Conservation (phyloP, 768 basidiomycete genomes). For the Russula vinacea region DNA sequence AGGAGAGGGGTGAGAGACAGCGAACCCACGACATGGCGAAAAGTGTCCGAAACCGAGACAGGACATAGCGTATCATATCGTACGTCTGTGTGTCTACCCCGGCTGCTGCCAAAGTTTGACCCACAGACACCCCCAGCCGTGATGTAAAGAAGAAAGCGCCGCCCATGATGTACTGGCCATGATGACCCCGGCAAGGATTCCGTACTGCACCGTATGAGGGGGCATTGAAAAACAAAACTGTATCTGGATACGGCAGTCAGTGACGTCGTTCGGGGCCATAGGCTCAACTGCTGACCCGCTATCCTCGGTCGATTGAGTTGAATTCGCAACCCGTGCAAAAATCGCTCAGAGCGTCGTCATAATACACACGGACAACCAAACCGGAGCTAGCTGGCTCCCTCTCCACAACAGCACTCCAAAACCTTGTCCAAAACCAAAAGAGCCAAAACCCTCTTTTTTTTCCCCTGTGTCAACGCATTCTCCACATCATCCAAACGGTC, state of each 20-base stretch:
- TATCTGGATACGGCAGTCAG: not conserved
- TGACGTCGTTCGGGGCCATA: constrained; percentile 19
- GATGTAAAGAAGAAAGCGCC: constrained; percentile 6
- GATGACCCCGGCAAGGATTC: constrained; percentile 9
- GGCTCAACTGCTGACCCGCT: not conserved
- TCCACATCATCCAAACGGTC: too few species aligned
- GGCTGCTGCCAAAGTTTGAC: not conserved
- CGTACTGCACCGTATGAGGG: not conserved
- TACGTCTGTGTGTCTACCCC: not conserved
- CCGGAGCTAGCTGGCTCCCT: not conserved
- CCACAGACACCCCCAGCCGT: not conserved
- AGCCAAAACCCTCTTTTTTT: not conserved
- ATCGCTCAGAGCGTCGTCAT: not conserved
- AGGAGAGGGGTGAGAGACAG: not conserved
- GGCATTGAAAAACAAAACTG: not conserved
- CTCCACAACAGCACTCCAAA: not conserved
- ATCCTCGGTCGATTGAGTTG: constrained; percentile 14
- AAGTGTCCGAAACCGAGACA: not conserved
- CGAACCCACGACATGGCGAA: not conserved
- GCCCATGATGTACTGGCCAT: not conserved
- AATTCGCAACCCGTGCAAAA: not conserved
- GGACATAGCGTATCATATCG: not conserved
- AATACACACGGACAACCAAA: not conserved
- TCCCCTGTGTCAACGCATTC: not conserved
- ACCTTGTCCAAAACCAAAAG: too few species aligned